Base-by-base conservation (phyloP, 2,329 filamentous ascomycete species). In the Cercospora citrullina region DNA sequence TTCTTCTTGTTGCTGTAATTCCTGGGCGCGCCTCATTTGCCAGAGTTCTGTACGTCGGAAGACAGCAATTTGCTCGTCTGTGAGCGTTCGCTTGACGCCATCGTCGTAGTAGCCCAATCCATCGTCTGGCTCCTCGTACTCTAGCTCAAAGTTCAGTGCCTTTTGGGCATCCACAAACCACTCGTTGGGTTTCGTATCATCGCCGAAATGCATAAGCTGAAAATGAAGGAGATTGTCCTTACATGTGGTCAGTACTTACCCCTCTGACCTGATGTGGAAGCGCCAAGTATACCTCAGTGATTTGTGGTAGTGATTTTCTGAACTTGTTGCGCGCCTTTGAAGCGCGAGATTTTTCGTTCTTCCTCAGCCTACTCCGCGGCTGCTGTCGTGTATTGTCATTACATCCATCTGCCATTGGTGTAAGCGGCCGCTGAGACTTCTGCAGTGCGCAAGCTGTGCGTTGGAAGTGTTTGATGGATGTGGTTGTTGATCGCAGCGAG, bases 31-130 rank as follows among this genome's bases (percentile, higher is more conserved):
- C 28, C 91, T 82, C 45, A 96, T 82, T 12, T 87, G 81, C 75
- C 95, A 89, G 23, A 96, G 86, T 79, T 98, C 94, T 2, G 91
- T 94, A 77, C 96, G 92, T 69, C 94, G 87, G 78, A 97, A 97
- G 69, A 97, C 94, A 63, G 88, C 87, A 73, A 97, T 92, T 81
- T 97, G 92, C 73, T 93, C 91, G 75, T 97, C 92, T 9, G 94
- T 97, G 74, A 98, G 84, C 18, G 93, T 97, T 48, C 94, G 90
- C 77, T 95, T 95, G 69, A 89, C 87, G 3, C 94, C 94, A 76
- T 98, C 94, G 0, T 87, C 80, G 73, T 98, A 98, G 79, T 92
- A 94, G 18, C 93, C 94, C 16, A 97, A 83, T 0, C 82, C 90
- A 45, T 89, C 87, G 30, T 85, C 84, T 18, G 83, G 78, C 2